Conservation (phyloP, 2,329 filamentous ascomycete genomes). For the Ophiostoma perfectum region DNA sequence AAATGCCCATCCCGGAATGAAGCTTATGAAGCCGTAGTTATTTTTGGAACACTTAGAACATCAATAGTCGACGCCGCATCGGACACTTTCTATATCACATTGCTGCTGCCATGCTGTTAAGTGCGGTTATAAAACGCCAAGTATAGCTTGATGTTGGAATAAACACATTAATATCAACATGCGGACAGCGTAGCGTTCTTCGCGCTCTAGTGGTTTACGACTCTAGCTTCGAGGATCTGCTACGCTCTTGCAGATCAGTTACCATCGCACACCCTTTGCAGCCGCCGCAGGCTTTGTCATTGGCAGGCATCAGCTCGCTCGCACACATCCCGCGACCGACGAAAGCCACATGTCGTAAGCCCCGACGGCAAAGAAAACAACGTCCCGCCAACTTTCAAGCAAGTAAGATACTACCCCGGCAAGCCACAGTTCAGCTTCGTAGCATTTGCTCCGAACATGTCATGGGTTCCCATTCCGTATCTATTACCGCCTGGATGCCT, state of each 20-base stretch:
- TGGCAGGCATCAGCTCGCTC: background rate
- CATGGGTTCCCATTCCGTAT: background rate
- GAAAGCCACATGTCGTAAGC: background rate
- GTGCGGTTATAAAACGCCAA: background rate
- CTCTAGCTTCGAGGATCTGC: background rate
- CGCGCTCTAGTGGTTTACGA: background rate
- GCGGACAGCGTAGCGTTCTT: background rate
- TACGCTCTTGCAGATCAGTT: background rate
- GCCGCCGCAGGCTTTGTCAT: background rate
- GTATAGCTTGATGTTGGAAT: background rate
- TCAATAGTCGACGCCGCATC: background rate
- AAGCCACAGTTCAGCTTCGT: background rate
- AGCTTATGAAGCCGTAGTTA: background rate
- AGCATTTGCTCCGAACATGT: background rate
- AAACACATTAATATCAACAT: background rate
- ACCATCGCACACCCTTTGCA: background rate
- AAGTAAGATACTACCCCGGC: background rate
- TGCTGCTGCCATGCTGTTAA: background rate
- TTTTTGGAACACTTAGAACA: background rate
- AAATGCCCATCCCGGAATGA: background rate
- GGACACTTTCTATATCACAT: background rate
- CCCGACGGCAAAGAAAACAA: background rate
- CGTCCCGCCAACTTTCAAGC: background rate
- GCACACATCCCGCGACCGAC: background rate
- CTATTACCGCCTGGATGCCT: background rate